Evolutionary conservation across 2,329 filamentous ascomycete species (phyloP).

Genomic region (Ophiosphaerella herpotricha): DNA sequence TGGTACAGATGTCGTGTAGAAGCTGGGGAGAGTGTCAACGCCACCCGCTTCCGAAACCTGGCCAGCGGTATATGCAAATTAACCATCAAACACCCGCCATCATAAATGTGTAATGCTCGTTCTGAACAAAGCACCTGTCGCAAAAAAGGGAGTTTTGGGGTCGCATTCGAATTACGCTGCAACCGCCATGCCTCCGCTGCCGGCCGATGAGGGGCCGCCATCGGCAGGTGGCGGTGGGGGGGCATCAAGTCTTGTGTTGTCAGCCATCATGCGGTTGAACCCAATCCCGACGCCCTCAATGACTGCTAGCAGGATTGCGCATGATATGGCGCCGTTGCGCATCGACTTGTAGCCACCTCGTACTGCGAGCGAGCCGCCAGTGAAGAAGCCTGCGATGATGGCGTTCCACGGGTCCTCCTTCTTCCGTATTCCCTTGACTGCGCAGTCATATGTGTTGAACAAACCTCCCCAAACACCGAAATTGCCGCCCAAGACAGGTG

Average conservation of each 20-base stretch:
- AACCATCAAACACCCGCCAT: slow-evolving; percentile 25
- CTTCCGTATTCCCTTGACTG: slow-evolving; percentile 85
- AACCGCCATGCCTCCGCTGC: slow-evolving; percentile 25
- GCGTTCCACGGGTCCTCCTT: slow-evolving; percentile 99
- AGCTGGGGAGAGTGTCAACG: slow-evolving; percentile 45
- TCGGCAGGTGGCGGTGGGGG: slow-evolving; percentile 52
- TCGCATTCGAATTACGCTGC: slow-evolving; percentile 25
- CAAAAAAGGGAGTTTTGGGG: slow-evolving; percentile 16
- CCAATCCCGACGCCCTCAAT: slow-evolving; percentile 98
- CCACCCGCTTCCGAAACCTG: slow-evolving; percentile 34
- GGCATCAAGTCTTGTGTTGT: slow-evolving; percentile 78
- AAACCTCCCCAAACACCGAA: slow-evolving; percentile 97
- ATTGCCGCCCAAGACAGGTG: slow-evolving; percentile 94
- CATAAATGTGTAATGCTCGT: slow-evolving; percentile 15
- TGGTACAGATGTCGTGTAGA: slow-evolving; percentile 42
- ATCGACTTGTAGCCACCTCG: slow-evolving; percentile 91
- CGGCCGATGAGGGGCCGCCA: slow-evolving; percentile 22
- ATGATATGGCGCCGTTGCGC: slow-evolving; percentile 94
- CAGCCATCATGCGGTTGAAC: slow-evolving; percentile 91
- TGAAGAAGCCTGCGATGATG: slow-evolving; percentile 97
- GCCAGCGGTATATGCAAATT: slow-evolving; percentile 37
- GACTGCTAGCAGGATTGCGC: slow-evolving; percentile 89
- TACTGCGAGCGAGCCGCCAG: slow-evolving; percentile 81
- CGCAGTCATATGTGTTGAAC: slow-evolving; percentile 95
- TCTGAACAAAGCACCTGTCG: slow-evolving; percentile 17